phyloP scores from a whole-genome alignment of 2,329 filamentous ascomycete genomes.

The Arthrobotrys musiformis region DNA sequence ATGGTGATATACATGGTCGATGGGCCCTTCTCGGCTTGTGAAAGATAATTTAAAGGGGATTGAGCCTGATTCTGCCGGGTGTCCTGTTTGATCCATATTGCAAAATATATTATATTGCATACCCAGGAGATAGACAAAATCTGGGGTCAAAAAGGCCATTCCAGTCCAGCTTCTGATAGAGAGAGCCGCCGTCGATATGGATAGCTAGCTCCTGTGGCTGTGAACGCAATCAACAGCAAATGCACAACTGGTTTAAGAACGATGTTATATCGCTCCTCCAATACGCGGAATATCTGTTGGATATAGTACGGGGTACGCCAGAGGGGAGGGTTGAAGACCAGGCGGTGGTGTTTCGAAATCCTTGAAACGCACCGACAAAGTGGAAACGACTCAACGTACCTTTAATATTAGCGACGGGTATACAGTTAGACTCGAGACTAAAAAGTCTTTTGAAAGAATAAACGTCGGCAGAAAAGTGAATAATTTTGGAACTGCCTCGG shows the following conservation, averaged over 20 bases:
- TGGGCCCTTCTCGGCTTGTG: constrained; percentile 42
- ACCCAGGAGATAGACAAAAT: constrained; percentile 23
- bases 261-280: constrained; percentile 22
- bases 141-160: constrained; percentile 20
- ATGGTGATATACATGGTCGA: constrained; percentile 11
- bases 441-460: not conserved
- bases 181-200: constrained; percentile 13
- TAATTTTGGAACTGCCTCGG: not conserved
- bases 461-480: not conserved
- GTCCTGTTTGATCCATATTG: constrained; percentile 47
- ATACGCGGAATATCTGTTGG: constrained; percentile 20
- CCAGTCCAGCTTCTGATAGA: constrained; percentile 43
- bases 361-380: constrained; percentile 43
- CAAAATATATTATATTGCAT: constrained; percentile 20
- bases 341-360: constrained; percentile 35
- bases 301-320: not conserved
- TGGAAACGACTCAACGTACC: constrained; percentile 28
- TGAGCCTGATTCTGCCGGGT: constrained; percentile 40
- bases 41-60: constrained; percentile 10
- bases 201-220: constrained; percentile 26
- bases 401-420: constrained; percentile 5
- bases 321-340: constrained; percentile 1
- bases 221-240: not conserved
- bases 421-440: not conserved
- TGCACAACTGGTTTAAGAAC: constrained; percentile 15